Evolutionary conservation across 2,329 filamentous ascomycete genomes (phyloP), one percentile per base, ranked within the genome.

Genomic region (Aureobasidium sp.): DNA sequence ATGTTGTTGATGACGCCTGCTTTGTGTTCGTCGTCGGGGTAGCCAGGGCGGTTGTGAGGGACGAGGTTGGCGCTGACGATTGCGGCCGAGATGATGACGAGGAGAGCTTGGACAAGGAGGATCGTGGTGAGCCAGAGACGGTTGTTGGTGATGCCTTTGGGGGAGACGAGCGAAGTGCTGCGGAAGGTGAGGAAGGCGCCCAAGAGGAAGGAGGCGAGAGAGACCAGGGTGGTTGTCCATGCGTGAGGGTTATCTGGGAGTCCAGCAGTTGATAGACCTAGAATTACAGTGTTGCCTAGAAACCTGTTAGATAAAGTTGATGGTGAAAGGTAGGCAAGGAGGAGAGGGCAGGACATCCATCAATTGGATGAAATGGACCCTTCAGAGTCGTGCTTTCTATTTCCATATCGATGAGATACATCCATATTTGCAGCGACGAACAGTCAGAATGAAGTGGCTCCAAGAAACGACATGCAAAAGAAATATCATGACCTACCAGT

Each of bases 261-360:
- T 33, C 73, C 72, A 2, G 82, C 79, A 14, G 82, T 79, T 61
- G 82, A 83, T 24, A 86, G 80, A 19, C 81, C 83, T 42, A 86
- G 76, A 72, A 86, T 85, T 67, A 86, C 80, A 11, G 84, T 86
- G 71, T 86, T 86, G 42, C 83, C 83, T 76, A 73, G 15, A 19
- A 11, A 27, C 4, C 22, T 19, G 29, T 56, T 33, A 56, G 48
- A 56, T 19, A 15, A n/a, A 42, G 35, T 47, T 15, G 39, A 24
- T 47, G 8, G 2, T 7, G 15, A 6, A 33, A 24, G 11, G 15
- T n/a, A 37, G 8, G 40, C 9, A 37, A 29, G 19, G 7, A 17
- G 24, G 44, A 19, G n/a, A 3, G 7, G 14, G 31, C 6, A n/a
- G 27, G 17, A 15, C 8, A 15, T 29, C 5, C 9, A 19, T 33